These are phyloP conservation scores for Aspergillus sp. DNA, from an alignment of 2,329 filamentous ascomycete genomes.

Conservation along the genomic window DNA sequence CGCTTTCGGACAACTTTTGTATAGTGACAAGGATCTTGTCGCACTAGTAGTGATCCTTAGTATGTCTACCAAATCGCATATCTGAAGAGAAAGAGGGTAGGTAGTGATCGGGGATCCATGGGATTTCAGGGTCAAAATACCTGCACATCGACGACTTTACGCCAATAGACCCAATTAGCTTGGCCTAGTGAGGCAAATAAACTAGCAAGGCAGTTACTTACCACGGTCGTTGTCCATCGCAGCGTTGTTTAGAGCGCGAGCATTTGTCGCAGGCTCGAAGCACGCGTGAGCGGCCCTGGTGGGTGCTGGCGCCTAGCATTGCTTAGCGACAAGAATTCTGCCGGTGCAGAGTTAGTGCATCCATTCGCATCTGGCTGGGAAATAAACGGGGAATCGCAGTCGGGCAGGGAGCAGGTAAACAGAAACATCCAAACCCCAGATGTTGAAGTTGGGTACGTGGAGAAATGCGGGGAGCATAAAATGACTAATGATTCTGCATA, in stretches of 20 bases:
- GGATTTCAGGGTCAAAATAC: constrained; percentile 4
- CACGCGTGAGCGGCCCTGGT: constrained; percentile 3
- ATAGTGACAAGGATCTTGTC: constrained; percentile 13
- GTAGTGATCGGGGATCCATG: too few species aligned
- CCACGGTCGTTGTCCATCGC: constrained; percentile 35
- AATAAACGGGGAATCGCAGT: too few species aligned
- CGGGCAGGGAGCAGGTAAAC: too few species aligned
- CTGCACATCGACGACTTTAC: constrained; percentile 13
- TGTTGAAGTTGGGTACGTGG: constrained; percentile 4
- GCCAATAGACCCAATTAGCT: constrained; percentile 2
- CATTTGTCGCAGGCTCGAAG: constrained; percentile 29
- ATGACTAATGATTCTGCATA: background rate
- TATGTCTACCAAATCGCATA: background rate
- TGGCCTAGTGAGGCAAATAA: too few species aligned
- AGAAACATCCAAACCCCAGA: background rate
- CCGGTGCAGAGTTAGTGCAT: too few species aligned
- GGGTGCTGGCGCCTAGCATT: constrained; percentile 3
- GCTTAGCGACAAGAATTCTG: background rate
- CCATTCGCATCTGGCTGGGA: too few species aligned
- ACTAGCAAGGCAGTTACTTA: constrained; percentile 17
- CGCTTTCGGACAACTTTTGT: constrained; percentile 15
- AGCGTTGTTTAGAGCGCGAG: constrained; percentile 34
- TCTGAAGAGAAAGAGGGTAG: background rate
- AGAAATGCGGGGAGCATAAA: constrained; percentile 8
- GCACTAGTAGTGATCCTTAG: constrained; percentile 5